Evolutionary conservation across 805 yeast species (phyloP).

Genomic region (Metschnikowia cerradonensis): DNA sequence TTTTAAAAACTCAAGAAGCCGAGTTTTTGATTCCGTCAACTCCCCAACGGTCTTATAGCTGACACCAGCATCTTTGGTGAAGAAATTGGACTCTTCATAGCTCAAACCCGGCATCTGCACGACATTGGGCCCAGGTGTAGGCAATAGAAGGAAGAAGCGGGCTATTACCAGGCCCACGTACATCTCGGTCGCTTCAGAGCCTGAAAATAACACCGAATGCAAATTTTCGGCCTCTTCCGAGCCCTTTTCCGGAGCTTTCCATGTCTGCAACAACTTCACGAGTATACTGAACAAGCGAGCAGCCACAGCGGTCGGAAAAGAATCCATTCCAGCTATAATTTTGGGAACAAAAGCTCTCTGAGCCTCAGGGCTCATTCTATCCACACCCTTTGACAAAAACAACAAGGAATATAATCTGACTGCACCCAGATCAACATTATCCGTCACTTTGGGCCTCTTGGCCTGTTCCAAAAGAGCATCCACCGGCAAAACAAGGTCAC

Average conservation of each 20-base stretch:
- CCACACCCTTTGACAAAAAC: slow-evolving; percentile 65
- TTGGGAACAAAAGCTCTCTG: slow-evolving; percentile 43
- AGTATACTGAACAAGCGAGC: slow-evolving; percentile 63
- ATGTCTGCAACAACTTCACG: slow-evolving; percentile 46
- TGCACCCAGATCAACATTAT: slow-evolving; percentile 40
- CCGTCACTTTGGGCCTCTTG: slow-evolving; percentile 47
- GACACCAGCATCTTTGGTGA: slow-evolving; percentile 68
- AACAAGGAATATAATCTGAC: slow-evolving; percentile 62
- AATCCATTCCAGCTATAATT: slow-evolving; percentile 45
- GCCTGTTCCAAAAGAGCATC: slow-evolving; percentile 61
- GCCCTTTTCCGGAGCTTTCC: slow-evolving; percentile 49
- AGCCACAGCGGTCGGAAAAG: slow-evolving; percentile 29
- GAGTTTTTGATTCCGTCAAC: slow-evolving; percentile 30
- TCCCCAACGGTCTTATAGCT: slow-evolving; percentile 46
- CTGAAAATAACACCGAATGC: slow-evolving; percentile 33
- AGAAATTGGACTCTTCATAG: slow-evolving; percentile 51
- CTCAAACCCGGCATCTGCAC: slow-evolving; percentile 61
- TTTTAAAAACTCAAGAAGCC: slow-evolving; percentile 36
- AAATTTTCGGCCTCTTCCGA: slow-evolving; percentile 38
- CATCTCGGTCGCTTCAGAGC: slow-evolving; percentile 42
- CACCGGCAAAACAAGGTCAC: slow-evolving; percentile 58
- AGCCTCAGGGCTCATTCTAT: slow-evolving; percentile 42
- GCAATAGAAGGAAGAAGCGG: slow-evolving; percentile 54
- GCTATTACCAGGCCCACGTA: slow-evolving; percentile 44
- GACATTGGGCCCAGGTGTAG: slow-evolving; percentile 29